Evolutionary conservation across 2,329 filamentous ascomycete genomes (phyloP).

Genomic region (Lachnellula cervina): DNA sequence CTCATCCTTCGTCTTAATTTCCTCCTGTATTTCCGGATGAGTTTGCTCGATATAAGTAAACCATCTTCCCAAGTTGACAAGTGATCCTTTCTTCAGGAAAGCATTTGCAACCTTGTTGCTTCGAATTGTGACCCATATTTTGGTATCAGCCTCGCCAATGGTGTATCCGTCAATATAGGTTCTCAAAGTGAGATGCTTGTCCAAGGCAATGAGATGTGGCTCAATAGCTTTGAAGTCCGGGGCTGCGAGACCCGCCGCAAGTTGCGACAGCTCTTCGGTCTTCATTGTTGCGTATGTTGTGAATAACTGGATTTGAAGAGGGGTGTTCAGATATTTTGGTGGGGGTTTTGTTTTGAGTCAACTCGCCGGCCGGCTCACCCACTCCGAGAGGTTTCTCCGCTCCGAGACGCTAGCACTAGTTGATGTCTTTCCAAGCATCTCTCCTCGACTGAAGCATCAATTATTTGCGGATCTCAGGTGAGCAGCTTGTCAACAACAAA

Average conservation of each 20-base stretch:
- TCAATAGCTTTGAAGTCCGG: slow-evolving; percentile 81
- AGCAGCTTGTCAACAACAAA: slow-evolving; percentile 8
- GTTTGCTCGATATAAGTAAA: slow-evolving; percentile 79
- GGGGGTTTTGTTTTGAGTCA: slow-evolving; percentile 9
- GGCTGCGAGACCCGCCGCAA: slow-evolving; percentile 47
- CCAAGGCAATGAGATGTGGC: slow-evolving; percentile 67
- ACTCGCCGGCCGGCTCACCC: background rate
- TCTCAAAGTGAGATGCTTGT: slow-evolving; percentile 81
- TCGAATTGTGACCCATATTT: slow-evolving; percentile 77
- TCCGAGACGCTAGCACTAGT: slow-evolving; percentile 9
- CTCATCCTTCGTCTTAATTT: slow-evolving; percentile 65
- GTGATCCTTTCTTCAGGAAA: slow-evolving; percentile 71
- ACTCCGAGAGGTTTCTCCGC: slow-evolving; percentile 11
- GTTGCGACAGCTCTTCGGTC: slow-evolving; percentile 48
- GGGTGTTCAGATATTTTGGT: slow-evolving; percentile 16
- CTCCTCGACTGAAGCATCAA: background rate
- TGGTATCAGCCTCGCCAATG: slow-evolving; percentile 70
- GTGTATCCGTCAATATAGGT: slow-evolving; percentile 81
- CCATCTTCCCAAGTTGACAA: slow-evolving; percentile 79
- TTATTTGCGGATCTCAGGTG: background rate
- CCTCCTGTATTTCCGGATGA: slow-evolving; percentile 69
- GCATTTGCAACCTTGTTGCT: slow-evolving; percentile 80
- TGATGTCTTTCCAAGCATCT: too few species aligned
- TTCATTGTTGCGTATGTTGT: slow-evolving; percentile 44
- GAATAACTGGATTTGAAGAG: slow-evolving; percentile 6